Evolutionary conservation across 495 filamentous ascomycete genomes (phyloP), one percentile per base, ranked within the genome.

Genomic region (Parmelia sp.): DNA sequence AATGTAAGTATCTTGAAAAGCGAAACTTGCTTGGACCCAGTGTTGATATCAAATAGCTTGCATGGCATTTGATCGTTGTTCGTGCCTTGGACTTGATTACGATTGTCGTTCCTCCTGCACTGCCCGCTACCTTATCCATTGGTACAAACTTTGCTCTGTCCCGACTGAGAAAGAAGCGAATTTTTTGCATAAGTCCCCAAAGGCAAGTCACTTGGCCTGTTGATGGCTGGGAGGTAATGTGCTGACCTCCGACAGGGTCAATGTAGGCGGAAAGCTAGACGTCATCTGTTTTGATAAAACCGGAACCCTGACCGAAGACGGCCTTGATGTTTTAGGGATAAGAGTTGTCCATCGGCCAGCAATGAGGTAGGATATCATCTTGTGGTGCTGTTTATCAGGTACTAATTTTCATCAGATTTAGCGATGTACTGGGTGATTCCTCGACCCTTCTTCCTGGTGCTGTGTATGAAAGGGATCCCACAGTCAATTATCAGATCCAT

Each of bases 221-320:
- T 36, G 49, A 47, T 33, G 58, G 62, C 23, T 51, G 39, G 25
- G 35, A 36, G 35, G 12, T 51, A 60, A 35, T 40, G 35, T 25
- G 29, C 31, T 49, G 37, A 55, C 45, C 63, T 72, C 56, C 72
- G 23, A 25, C 58, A 83, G 88, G 66, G 92, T 99, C 47, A 97
- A 97, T 70, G 90, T 99, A 33, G 93, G 90, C 21, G 95, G 95
- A 9, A 97, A 97, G 72, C 78, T 99, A 10, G 94, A 99, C 75
- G 81, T 97, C 37, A 85, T 99, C 70, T 97, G 94, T 76, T 99
- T 99, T 68, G 95, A 99, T 75, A 99, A 99, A 73, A 99, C 95
- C 4, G 95, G 95, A 25, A 99, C 95, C 19, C 79, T 99, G 29
- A 99, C 95, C 3, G 95, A 97, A 74, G 95, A 99, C 73, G 95